Percentiles rank a stretch among this genome's conserved stretches.
These are phyloP conservation scores for Pestalotiopsis sp. DNA, from an alignment of 2,329 filamentous ascomycete genomes.

Conservation along the genomic window DNA sequence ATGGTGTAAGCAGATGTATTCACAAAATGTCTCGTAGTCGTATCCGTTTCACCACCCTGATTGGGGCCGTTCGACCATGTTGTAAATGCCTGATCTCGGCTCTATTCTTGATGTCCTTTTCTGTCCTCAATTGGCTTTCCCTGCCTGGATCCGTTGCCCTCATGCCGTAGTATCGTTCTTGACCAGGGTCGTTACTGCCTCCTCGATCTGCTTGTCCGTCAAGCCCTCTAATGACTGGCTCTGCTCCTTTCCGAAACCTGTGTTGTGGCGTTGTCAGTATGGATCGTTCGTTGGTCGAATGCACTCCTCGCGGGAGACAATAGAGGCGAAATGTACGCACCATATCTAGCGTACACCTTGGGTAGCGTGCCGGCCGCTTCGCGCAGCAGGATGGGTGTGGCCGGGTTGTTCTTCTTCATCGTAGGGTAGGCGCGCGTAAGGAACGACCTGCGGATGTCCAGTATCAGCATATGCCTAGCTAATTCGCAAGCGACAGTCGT, in stretches of 20 bases:
- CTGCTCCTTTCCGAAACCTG: conserved; percentile 61
- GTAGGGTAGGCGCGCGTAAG: conserved; percentile 89
- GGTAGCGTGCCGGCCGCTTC: conserved; percentile 86
- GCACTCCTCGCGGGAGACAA: neutral
- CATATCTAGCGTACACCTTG: conserved; percentile 90
- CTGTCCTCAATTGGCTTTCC: neutral
- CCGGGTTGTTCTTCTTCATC: conserved; percentile 99
- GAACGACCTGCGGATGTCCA: conserved; percentile 67
- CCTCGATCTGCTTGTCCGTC: conserved; percentile 64
- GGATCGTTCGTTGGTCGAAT: neutral
- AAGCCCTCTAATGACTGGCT: conserved; percentile 60
- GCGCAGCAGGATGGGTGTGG: conserved; percentile 90
- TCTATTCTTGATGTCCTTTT: neutral
- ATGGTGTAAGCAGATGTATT: conserved; percentile 1
- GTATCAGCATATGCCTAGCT: neutral
- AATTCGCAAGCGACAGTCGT: neutral
- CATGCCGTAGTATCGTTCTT: conserved; percentile 38
- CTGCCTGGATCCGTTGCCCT: conserved; percentile 1
- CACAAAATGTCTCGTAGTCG: conserved; percentile 8
- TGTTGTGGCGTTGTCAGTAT: conserved; percentile 19
- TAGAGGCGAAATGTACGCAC: conserved; percentile 49
- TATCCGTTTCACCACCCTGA: neutral
- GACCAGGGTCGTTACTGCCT: conserved; percentile 57
- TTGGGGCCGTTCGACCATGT: neutral
- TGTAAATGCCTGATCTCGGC: neutral